These are phyloP conservation scores for Ustilago loliicola DNA, from an alignment of 1,284 basidiomycete species.

Conservation along the genomic window DNA sequence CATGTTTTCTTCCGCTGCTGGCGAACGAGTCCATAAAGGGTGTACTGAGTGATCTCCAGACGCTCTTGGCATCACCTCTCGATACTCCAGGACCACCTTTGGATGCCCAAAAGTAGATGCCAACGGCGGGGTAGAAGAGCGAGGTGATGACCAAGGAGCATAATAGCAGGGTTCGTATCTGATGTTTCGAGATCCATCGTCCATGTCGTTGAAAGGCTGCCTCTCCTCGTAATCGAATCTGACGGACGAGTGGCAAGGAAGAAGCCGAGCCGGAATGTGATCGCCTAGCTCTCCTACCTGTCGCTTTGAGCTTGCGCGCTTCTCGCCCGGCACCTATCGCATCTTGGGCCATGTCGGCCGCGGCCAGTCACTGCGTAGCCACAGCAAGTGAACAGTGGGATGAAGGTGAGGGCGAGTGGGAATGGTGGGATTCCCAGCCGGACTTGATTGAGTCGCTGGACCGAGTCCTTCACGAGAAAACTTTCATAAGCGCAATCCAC, in stretches of 20 bases:
- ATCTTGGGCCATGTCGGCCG: slow-evolving; percentile 34
- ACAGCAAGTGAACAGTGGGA: slow-evolving; percentile 15
- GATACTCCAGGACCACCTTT: slow-evolving; percentile 64
- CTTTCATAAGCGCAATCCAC: slow-evolving; percentile 13
- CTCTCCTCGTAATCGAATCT: slow-evolving; percentile 37
- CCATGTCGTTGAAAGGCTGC: slow-evolving; percentile 57
- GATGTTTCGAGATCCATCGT: slow-evolving; percentile 74
- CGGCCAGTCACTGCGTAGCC: slow-evolving; percentile 6
- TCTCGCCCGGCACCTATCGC: slow-evolving; percentile 13
- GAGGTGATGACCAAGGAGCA: slow-evolving; percentile 95
- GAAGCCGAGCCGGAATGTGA: slow-evolving; percentile 31
- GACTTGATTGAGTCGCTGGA: background rate
- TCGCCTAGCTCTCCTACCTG: slow-evolving; percentile 31
- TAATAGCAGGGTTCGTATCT: slow-evolving; percentile 92
- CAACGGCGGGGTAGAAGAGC: slow-evolving; percentile 77
- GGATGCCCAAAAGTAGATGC: slow-evolving; percentile 68
- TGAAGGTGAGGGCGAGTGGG: too few relatives aligned
- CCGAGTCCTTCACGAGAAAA: background rate
- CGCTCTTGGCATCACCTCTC: slow-evolving; percentile 59
- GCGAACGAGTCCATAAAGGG: slow-evolving; percentile 65
- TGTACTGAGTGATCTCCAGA: slow-evolving; percentile 64
- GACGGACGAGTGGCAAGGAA: slow-evolving; percentile 34
- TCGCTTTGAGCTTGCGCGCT: slow-evolving; percentile 12
- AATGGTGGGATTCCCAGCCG: background rate
- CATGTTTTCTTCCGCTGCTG: slow-evolving; percentile 58